Conservation (phyloP, 2,329 filamentous ascomycete genomes). For the Xylaria arbuscula region DNA sequence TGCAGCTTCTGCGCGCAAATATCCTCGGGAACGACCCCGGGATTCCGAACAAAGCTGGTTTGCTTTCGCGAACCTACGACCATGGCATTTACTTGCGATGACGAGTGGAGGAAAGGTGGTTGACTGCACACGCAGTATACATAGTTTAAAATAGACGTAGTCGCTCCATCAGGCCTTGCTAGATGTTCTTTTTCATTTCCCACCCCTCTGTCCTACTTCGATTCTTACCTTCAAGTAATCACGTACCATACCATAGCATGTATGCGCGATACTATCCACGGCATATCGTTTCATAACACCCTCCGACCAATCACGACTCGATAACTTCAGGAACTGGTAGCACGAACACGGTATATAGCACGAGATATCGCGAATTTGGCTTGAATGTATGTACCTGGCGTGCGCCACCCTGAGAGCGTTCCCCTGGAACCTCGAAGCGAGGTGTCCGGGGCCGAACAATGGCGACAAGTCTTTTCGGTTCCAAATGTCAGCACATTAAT, state of each 20-base stretch:
- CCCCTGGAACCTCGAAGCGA: slow-evolving; percentile 27
- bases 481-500: slow-evolving; percentile 21
- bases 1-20: slow-evolving; percentile 15
- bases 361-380: slow-evolving; percentile 13
- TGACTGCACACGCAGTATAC: slow-evolving; percentile 19
- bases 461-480: slow-evolving; percentile 19
- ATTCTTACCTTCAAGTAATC: slow-evolving; percentile 3
- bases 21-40: slow-evolving; percentile 14
- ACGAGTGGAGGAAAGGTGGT: slow-evolving; percentile 9
- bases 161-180: slow-evolving; percentile 19
- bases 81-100: slow-evolving; percentile 26
- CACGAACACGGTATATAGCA: slow-evolving; percentile 9
- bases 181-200: slow-evolving; percentile 16
- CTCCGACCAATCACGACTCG: slow-evolving; percentile 22
- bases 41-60: slow-evolving; percentile 13
- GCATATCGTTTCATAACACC: slow-evolving; percentile 11
- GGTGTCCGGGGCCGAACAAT: slow-evolving; percentile 23
- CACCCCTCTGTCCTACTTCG: slow-evolving; percentile 1
- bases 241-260: background rate
- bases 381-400: slow-evolving; percentile 38
- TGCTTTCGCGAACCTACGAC: slow-evolving; percentile 19
- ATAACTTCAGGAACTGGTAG: slow-evolving; percentile 15
- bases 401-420: slow-evolving; percentile 22
- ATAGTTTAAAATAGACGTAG: slow-evolving; percentile 25
- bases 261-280: slow-evolving; percentile 18